Percentiles rank a stretch among this genome's conserved stretches.
These are phyloP conservation scores for Heliamphora exappendiculata DNA, from an alignment of 148 eudicot genomes.

Conservation along the genomic window DNA sequence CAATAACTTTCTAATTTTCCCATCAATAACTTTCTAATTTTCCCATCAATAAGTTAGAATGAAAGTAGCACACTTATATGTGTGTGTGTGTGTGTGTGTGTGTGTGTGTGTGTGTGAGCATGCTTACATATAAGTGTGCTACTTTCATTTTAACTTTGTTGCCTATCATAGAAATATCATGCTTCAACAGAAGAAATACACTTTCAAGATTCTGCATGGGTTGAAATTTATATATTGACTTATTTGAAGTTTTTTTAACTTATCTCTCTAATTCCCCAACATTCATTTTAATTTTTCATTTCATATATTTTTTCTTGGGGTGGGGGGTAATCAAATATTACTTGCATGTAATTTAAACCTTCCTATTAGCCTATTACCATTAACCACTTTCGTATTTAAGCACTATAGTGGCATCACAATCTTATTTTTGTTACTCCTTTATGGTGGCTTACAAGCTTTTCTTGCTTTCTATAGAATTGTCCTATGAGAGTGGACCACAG, in stretches of 20 bases:
- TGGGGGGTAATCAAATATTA: too few relatives aligned
- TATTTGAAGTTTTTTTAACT: background rate
- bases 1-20: too few relatives aligned
- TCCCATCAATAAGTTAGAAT: too few relatives aligned
- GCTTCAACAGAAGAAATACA: background rate
- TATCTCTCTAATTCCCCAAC: background rate
- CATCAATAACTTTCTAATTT: too few relatives aligned
- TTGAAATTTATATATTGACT: background rate
- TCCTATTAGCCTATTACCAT: background rate
- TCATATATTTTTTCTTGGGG: background rate
- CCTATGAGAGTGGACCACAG: constrained; percentile 66
- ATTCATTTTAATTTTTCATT: background rate
- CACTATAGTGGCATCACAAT: background rate
- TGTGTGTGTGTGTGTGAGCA: too few relatives aligned
- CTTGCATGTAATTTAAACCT: background rate
- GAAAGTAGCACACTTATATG: too few relatives aligned
- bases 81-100: too few relatives aligned
- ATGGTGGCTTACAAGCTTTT: constrained; percentile 10
- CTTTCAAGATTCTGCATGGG: background rate
- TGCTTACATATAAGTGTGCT: background rate
- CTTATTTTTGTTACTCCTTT: background rate
- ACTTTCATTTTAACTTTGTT: background rate
- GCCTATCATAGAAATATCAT: background rate
- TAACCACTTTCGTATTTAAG: background rate
- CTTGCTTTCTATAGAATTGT: constrained; percentile 45